These are phyloP conservation scores for Suhomyces maxii DNA, from an alignment of 1,139 yeast species.

Conservation along the genomic window DNA sequence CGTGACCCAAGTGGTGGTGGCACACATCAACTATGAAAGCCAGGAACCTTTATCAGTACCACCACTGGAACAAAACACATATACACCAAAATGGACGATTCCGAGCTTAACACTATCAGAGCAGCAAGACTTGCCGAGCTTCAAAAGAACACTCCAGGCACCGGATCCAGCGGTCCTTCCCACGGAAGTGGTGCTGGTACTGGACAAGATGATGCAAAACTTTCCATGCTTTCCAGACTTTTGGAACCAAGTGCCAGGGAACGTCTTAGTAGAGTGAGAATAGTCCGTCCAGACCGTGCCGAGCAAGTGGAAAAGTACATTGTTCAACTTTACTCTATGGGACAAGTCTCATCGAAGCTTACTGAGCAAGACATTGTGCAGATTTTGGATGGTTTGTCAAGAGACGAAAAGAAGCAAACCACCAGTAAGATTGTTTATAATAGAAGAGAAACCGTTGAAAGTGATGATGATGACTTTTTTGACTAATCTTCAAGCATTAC, in stretches of 20 bases:
- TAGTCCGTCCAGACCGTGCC: conserved; percentile 91
- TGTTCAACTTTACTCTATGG: conserved; percentile 71
- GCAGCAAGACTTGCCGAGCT: conserved; percentile 85
- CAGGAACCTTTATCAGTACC: neutral
- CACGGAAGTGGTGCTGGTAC: conserved; percentile 11
- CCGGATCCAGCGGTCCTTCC: conserved; percentile 16
- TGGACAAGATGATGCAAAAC: conserved; percentile 33
- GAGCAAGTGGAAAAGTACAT: conserved; percentile 84
- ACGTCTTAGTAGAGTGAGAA: conserved; percentile 78
- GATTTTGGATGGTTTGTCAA: conserved; percentile 77
- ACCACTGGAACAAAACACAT: neutral
- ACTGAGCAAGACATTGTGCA: conserved; percentile 80
- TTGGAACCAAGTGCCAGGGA: conserved; percentile 84
- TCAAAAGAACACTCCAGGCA: conserved; percentile 45
- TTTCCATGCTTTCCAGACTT: conserved; percentile 60
- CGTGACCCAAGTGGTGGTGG: neutral
- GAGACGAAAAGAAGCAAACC: conserved; percentile 66
- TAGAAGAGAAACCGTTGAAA: conserved; percentile 15
- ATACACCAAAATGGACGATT: conserved; percentile 57
- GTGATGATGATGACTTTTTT: conserved; percentile 18
- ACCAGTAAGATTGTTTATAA: conserved; percentile 54
- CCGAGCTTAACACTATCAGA: conserved; percentile 84
- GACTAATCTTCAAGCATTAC: conserved; percentile 8
- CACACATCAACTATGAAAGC: neutral
- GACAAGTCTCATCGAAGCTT: conserved; percentile 71